Conservation (phyloP, 164 flowering plant species). For the Aristolochia fimbriata region DNA sequence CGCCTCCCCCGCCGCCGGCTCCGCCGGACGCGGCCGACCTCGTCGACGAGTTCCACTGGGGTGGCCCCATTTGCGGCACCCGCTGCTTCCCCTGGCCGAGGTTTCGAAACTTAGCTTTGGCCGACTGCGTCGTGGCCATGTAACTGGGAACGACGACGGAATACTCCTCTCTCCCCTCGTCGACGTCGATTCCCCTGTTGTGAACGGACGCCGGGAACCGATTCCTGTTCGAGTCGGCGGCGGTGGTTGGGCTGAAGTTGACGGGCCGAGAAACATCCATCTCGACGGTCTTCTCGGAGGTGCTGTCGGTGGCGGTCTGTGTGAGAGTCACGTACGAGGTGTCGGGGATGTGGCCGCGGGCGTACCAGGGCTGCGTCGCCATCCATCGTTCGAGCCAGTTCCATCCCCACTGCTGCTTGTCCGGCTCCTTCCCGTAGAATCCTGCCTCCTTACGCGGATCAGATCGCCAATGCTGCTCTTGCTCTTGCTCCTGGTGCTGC, state of each 20-base stretch:
- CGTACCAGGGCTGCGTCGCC: slow-evolving; percentile 58
- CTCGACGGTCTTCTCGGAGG: slow-evolving; percentile 79
- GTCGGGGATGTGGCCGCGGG: slow-evolving; percentile 21
- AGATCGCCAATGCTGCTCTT: slow-evolving; percentile 28
- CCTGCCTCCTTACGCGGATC: slow-evolving; percentile 11
- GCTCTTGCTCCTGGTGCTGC: slow-evolving; percentile 12
- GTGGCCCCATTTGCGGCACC: slow-evolving; percentile 5
- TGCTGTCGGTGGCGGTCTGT: slow-evolving; percentile 35
- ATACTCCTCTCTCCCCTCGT: not conserved
- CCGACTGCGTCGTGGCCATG: slow-evolving; percentile 88
- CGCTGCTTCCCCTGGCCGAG: slow-evolving; percentile 27
- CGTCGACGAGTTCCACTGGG: slow-evolving; percentile 57
- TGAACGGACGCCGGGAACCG: slow-evolving; percentile 6
- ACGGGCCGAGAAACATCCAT: slow-evolving; percentile 46
- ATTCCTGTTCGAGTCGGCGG: slow-evolving; percentile 12
- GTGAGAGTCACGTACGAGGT: slow-evolving; percentile 30
- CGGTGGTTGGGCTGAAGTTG: slow-evolving; percentile 9
- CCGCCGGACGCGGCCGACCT: slow-evolving; percentile 18
- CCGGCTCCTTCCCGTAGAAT: slow-evolving; percentile 18
- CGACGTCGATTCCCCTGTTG: not conserved
- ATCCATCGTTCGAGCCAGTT: slow-evolving; percentile 95
- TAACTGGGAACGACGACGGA: slow-evolving; percentile 56
- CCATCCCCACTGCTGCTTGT: slow-evolving; percentile 73
- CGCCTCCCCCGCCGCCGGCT: slow-evolving; percentile 43
- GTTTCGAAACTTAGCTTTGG: slow-evolving; percentile 62